These are phyloP conservation scores for Orbilia quercus DNA, from an alignment of 2,329 filamentous ascomycete species.

Conservation along the genomic window DNA sequence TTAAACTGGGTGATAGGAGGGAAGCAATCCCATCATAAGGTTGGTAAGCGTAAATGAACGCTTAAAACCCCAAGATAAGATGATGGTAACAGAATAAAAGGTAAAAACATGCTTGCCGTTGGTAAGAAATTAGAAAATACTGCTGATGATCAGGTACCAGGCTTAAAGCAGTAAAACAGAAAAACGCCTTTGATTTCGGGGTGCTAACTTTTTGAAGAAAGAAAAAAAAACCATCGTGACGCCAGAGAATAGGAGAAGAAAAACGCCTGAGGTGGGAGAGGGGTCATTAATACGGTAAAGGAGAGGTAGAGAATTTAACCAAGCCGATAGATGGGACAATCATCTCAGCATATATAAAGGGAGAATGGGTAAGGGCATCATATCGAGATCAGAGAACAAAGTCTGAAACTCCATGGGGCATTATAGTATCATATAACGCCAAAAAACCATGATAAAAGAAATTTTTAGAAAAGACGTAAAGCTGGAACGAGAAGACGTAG, in stretches of 20 bases:
- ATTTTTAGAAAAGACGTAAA: too few species aligned
- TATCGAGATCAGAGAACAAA: neutral
- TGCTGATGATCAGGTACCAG: neutral
- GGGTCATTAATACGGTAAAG: neutral
- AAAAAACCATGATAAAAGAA: too few species aligned
- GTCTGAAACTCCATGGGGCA: neutral
- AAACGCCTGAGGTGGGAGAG: neutral
- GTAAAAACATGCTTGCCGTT: neutral
- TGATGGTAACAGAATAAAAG: neutral
- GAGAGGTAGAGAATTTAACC: too few species aligned
- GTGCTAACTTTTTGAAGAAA: neutral
- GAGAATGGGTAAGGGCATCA: neutral
- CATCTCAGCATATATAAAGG: too few species aligned
- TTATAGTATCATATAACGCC: too few species aligned
- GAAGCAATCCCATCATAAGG: too few species aligned
- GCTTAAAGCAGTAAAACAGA: neutral
- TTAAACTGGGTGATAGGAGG: too few species aligned
- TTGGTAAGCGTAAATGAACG: too few species aligned
- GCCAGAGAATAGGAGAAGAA: neutral
- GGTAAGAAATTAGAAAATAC: neutral
- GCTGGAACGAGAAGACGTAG: too few species aligned
- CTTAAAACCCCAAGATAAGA: too few species aligned
- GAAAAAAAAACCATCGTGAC: constrained; percentile 4
- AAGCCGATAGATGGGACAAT: too few species aligned
- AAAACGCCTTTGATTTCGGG: neutral